These are phyloP conservation scores for Cerioporus squamosus DNA, from an alignment of 1,284 basidiomycete genomes.

Conservation along the genomic window DNA sequence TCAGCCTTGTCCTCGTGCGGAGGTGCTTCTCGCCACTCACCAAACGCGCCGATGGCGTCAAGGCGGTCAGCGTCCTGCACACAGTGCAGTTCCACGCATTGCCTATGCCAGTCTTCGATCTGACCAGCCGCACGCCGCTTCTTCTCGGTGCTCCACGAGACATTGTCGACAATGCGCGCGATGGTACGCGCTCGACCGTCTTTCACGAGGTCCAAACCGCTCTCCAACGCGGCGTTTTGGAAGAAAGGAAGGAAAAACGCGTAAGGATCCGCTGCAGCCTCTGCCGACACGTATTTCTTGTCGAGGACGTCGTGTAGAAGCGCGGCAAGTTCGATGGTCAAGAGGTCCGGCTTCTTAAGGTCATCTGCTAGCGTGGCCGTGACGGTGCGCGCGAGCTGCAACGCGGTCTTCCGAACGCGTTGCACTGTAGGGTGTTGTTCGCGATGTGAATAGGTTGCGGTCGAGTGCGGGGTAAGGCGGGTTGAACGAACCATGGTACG, in stretches of 20 bases:
- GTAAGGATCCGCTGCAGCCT: slow-evolving; percentile 62
- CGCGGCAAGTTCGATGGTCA: slow-evolving; percentile 83
- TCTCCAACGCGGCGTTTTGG: slow-evolving; percentile 40
- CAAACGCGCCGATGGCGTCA: slow-evolving; percentile 92
- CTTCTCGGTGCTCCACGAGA: slow-evolving; percentile 89
- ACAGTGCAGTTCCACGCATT: slow-evolving; percentile 84
- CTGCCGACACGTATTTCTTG: slow-evolving; percentile 77
- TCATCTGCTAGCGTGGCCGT: slow-evolving; percentile 28
- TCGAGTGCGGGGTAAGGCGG: not conserved
- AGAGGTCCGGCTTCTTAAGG: slow-evolving; percentile 57
- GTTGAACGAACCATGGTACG: slow-evolving; percentile 72
- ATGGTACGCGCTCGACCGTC: slow-evolving; percentile 64
- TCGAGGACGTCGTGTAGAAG: slow-evolving; percentile 90
- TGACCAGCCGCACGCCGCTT: slow-evolving; percentile 56
- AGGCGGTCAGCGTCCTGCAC: slow-evolving; percentile 93
- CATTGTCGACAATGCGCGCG: slow-evolving; percentile 74
- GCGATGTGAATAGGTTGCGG: not conserved
- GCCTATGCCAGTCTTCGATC: slow-evolving; percentile 75
- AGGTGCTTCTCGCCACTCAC: slow-evolving; percentile 42
- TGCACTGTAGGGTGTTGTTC: slow-evolving; percentile 56
- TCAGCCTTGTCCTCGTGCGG: not conserved
- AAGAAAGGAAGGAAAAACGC: slow-evolving; percentile 74
- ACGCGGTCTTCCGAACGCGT: slow-evolving; percentile 78
- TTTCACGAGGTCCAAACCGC: slow-evolving; percentile 56
- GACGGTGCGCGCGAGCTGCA: slow-evolving; percentile 64